Conservation (phyloP, 345 rosid genomes). For the Eucalyptus cloeziana region DNA sequence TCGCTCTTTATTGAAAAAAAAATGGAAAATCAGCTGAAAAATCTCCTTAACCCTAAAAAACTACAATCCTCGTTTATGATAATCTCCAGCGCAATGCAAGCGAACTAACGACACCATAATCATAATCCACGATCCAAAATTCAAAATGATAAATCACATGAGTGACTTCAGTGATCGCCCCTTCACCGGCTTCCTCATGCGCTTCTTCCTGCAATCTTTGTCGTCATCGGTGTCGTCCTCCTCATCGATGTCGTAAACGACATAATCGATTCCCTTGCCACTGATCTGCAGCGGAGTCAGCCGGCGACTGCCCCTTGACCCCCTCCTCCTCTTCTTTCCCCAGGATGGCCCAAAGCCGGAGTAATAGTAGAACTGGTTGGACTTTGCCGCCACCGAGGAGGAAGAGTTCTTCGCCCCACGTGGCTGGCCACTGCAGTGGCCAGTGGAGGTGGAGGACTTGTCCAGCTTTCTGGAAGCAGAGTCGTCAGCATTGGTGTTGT, state of each 20-base stretch:
- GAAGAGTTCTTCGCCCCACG: slow-evolving; percentile 20
- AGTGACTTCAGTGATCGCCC: slow-evolving; percentile 84
- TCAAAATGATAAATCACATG: slow-evolving; percentile 24
- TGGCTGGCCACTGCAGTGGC: slow-evolving; percentile 23
- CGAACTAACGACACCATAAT: not conserved
- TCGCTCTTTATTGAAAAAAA: not conserved
- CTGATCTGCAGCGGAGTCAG: not conserved
- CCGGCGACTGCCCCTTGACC: not conserved
- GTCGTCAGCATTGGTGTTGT: not conserved
- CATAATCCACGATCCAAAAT: not conserved
- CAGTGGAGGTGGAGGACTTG: not conserved
- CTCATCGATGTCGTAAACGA: slow-evolving; percentile 12
- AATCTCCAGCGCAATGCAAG: not conserved
- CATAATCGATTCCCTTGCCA: not conserved
- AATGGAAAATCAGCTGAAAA: not conserved
- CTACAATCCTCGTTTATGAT: not conserved
- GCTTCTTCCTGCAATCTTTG: slow-evolving; percentile 27
- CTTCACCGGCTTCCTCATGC: slow-evolving; percentile 69
- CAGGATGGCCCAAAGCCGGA: slow-evolving; percentile 86
- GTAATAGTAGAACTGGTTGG: slow-evolving; percentile 74
- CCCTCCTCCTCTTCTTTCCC: slow-evolving; percentile 61
- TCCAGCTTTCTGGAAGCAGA: not conserved
- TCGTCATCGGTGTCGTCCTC: slow-evolving; percentile 6
- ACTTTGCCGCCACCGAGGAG: slow-evolving; percentile 14
- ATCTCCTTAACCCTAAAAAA: slow-evolving; percentile 2